These are phyloP conservation scores for Nemania abortiva DNA, from an alignment of 2,329 filamentous ascomycete species.

Conservation along the genomic window DNA sequence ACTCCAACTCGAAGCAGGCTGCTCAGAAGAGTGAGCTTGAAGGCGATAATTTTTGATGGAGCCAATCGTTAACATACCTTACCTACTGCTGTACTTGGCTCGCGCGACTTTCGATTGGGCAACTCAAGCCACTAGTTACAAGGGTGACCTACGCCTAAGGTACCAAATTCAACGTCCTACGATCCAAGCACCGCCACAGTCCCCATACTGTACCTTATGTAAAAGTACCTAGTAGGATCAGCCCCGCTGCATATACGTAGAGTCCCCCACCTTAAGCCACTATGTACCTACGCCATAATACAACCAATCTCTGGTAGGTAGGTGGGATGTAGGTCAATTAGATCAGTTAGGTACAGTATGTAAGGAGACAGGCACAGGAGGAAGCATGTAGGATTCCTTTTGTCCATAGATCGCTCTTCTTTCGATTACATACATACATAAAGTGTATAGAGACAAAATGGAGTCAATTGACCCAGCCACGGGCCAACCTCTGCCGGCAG, in stretches of 20 bases:
- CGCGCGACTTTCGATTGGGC: not conserved
- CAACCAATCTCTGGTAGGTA: not conserved
- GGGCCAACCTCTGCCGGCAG: constrained; percentile 73
- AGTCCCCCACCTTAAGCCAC: not conserved
- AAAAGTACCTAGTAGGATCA: not conserved
- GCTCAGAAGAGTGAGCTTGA: constrained; percentile 12
- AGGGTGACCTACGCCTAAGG: not conserved
- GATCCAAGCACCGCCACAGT: not conserved
- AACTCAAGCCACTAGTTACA: not conserved
- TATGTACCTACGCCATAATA: not conserved
- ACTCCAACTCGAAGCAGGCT: constrained; percentile 14
- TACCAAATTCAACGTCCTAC: not conserved
- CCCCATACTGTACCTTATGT: not conserved
- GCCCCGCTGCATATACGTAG: no score
- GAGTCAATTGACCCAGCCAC: constrained; percentile 78
- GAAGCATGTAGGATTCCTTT: not conserved
- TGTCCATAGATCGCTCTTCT: constrained; percentile 1
- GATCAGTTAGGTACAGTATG: not conserved
- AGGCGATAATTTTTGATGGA: constrained; percentile 37
- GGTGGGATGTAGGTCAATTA: not conserved
- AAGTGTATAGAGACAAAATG: constrained; percentile 58
- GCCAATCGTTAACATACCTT: constrained; percentile 9
- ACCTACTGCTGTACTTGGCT: not conserved
- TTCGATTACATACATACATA: constrained; percentile 1
- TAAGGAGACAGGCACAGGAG: no score